Percentiles rank a stretch among this genome's conserved stretches.
phyloP scores from a whole-genome alignment of 2,329 filamentous ascomycete species.

The Pseudocercospora cruenta region DNA sequence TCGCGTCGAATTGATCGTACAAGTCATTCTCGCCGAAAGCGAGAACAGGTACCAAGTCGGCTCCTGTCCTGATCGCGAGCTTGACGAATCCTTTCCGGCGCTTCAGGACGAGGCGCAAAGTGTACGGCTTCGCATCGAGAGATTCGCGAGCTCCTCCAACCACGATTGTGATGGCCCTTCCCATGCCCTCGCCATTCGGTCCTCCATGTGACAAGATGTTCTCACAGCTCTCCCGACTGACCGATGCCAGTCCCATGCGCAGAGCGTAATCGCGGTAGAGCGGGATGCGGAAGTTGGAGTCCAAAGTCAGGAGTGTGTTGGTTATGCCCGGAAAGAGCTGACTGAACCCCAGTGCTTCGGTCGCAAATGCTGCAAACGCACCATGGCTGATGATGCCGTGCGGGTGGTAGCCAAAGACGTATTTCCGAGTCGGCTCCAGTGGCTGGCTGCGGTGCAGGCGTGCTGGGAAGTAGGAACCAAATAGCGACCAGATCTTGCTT shows the following conservation, averaged over 20 bases:
- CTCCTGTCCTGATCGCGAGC: slow-evolving; percentile 87
- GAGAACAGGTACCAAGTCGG: slow-evolving; percentile 88
- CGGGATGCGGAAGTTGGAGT: slow-evolving; percentile 91
- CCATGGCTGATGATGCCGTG: slow-evolving; percentile 97
- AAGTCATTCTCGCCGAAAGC: slow-evolving; percentile 95
- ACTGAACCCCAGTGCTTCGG: slow-evolving; percentile 84
- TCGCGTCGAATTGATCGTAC: slow-evolving; percentile 84
- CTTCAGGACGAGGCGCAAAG: slow-evolving; percentile 75
- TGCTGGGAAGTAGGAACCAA: slow-evolving; percentile 90
- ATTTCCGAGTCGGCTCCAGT: slow-evolving; percentile 81
- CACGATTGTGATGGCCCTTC: slow-evolving; percentile 94
- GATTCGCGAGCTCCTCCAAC: slow-evolving; percentile 91
- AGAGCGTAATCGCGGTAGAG: slow-evolving; percentile 95
- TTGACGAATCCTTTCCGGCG: slow-evolving; percentile 92
- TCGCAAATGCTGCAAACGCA: slow-evolving; percentile 89
- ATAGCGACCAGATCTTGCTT: slow-evolving; percentile 80
- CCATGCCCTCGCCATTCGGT: slow-evolving; percentile 77
- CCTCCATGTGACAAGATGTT: slow-evolving; percentile 84
- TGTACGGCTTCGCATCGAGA: slow-evolving; percentile 80
- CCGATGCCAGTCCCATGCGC: slow-evolving; percentile 81
- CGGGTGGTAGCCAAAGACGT: slow-evolving; percentile 96
- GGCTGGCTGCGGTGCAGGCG: slow-evolving; percentile 81
- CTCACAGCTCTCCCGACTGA: slow-evolving; percentile 88
- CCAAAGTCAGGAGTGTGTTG: slow-evolving; percentile 90
- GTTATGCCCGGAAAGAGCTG: slow-evolving; percentile 92